These are phyloP conservation scores for Mycena albidolilacea DNA, from an alignment of 768 basidiomycete species.

Conservation along the genomic window DNA sequence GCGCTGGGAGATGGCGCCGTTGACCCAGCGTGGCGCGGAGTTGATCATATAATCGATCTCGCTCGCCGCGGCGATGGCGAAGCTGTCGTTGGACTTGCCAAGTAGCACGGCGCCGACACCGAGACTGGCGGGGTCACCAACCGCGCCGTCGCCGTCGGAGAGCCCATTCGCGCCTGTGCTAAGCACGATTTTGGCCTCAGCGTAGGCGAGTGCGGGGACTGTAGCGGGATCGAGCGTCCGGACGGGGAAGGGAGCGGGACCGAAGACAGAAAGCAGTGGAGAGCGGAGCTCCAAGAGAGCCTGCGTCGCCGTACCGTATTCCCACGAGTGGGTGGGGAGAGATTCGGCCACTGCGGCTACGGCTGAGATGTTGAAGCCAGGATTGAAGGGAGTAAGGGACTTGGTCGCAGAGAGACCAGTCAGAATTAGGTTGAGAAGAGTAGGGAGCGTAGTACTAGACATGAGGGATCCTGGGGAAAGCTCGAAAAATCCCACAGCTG, in stretches of 20 bases:
- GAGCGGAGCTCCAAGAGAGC: constrained; percentile 48
- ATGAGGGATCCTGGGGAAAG: not conserved
- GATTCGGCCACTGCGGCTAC: constrained; percentile 41
- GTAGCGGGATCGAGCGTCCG: constrained; percentile 30
- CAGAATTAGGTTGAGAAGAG: constrained; percentile 21
- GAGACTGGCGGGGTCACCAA: constrained; percentile 70
- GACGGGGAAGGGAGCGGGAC: constrained; percentile 45
- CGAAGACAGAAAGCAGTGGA: constrained; percentile 48
- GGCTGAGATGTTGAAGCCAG: constrained; percentile 47
- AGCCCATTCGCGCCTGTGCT: constrained; percentile 41
- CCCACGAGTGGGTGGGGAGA: constrained; percentile 51
- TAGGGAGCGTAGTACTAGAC: not conserved
- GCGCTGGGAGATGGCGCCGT: constrained; percentile 71
- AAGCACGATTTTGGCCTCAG: constrained; percentile 40
- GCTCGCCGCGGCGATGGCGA: constrained; percentile 53
- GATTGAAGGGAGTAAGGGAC: constrained; percentile 39
- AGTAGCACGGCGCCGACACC: constrained; percentile 61
- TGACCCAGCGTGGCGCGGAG: constrained; percentile 55
- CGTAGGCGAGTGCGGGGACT: constrained; percentile 42
- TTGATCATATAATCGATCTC: constrained; percentile 61
- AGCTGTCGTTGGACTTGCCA: constrained; percentile 55
- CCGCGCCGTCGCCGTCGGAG: constrained; percentile 62
- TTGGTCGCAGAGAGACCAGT: constrained; percentile 21
- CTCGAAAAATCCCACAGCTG: not conserved
- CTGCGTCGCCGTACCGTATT: constrained; percentile 49